Conservation (phyloP, 345 rosid species). For the Erucastrum elatum region DNA sequence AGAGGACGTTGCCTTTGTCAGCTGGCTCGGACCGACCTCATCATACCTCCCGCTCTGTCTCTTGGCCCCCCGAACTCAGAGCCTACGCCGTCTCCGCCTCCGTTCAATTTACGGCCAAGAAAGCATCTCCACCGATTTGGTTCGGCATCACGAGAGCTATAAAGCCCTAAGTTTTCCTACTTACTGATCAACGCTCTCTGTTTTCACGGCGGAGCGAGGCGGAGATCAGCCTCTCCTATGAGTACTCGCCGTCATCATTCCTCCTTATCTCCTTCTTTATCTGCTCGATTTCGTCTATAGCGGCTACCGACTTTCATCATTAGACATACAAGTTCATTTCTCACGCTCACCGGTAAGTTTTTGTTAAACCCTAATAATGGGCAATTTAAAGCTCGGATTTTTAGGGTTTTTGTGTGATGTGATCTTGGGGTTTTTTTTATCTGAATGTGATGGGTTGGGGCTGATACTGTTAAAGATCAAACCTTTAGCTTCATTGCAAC, state of each 20-base stretch:
- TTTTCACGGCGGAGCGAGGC: conserved; percentile 19
- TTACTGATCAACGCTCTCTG: conserved; percentile 35
- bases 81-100: conserved; percentile 20
- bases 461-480: conserved; percentile 6
- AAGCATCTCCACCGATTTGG: too few species aligned
- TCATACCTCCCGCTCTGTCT: conserved; percentile 24
- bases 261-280: conserved; percentile 2
- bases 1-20: conserved; percentile 31
- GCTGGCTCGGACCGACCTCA: conserved; percentile 43
- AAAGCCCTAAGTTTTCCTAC: too few species aligned
- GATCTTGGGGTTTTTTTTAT: conserved; percentile 13
- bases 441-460: not conserved
- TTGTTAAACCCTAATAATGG: not conserved
- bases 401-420: conserved; percentile 19
- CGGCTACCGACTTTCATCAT: conserved; percentile 3
- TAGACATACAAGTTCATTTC: conserved; percentile 17
- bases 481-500: conserved; percentile 6
- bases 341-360: conserved; percentile 20
- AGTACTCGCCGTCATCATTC: conserved; percentile 9
- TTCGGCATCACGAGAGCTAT: too few species aligned
- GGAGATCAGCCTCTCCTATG: conserved; percentile 35
- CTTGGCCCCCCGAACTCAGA: conserved; percentile 13
- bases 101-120: conserved; percentile 19
- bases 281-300: conserved; percentile 27
- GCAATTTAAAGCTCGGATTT: not conserved